phyloP scores from a whole-genome alignment of 179 eudicot genomes.

The Vitellaria paradoxa region DNA sequence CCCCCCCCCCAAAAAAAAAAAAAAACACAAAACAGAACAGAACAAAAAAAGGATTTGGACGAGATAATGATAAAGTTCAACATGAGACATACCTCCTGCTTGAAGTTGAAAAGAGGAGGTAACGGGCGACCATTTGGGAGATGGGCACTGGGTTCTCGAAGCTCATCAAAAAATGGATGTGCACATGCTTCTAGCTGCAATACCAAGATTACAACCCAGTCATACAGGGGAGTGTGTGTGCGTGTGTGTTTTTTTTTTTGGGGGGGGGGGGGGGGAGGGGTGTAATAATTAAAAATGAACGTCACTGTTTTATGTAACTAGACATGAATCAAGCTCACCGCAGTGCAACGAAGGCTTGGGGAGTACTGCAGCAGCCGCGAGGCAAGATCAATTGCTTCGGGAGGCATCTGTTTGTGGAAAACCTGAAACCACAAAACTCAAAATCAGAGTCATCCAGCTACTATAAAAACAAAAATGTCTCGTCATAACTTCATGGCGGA shows the following conservation, averaged over 20 bases:
- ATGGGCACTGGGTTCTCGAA: slow-evolving; percentile 28
- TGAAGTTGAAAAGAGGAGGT: slow-evolving; percentile 31
- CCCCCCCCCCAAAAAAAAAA: too few species aligned
- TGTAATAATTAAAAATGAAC: too few species aligned
- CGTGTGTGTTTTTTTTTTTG: too few species aligned
- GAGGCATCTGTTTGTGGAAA: slow-evolving; percentile 82
- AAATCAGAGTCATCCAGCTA: background rate
- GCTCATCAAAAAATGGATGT: slow-evolving; percentile 32
- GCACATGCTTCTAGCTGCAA: slow-evolving; percentile 30
- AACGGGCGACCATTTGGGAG: slow-evolving; percentile 29
- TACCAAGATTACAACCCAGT: background rate
- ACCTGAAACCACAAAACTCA: slow-evolving; percentile 38
- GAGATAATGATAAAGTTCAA: too few species aligned
- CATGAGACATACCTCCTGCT: slow-evolving; percentile 26
- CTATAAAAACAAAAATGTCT: background rate
- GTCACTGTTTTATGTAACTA: too few species aligned
- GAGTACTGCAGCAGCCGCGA: slow-evolving; percentile 81
- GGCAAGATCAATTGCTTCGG: slow-evolving; percentile 79
- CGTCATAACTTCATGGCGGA: too few species aligned
- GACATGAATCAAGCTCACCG: slow-evolving; percentile 43
- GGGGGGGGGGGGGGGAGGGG: too few species aligned
- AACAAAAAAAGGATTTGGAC: too few species aligned
- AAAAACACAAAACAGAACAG: too few species aligned
- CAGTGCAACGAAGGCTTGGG: slow-evolving; percentile 78
- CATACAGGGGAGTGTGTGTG: too few species aligned